Conservation (phyloP, 305 asterid genomes). For the Galium porrigens region DNA sequence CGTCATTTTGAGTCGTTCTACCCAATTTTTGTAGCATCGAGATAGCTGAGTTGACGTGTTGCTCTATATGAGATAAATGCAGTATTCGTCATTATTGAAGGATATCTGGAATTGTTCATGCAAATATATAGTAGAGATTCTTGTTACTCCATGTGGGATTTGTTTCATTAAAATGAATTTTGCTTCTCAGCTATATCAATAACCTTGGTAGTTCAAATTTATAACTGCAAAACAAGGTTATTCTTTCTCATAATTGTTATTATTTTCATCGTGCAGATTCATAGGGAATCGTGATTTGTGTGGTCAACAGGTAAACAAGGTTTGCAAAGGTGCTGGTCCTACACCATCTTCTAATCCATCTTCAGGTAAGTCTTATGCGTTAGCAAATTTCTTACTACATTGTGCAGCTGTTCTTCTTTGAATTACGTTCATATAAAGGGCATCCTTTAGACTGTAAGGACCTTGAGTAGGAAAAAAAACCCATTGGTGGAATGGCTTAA, state of each 20-base stretch:
- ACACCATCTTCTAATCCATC: conserved; percentile 29
- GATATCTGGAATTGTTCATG: not conserved
- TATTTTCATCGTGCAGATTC: conserved; percentile 37
- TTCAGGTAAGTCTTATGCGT: conserved; percentile 29
- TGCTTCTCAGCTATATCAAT: not conserved
- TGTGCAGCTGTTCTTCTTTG: not conserved
- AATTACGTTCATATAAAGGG: not conserved
- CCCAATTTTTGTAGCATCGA: not conserved
- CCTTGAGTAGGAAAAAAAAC: not conserved
- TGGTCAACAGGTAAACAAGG: conserved; percentile 50
- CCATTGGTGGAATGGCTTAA: not conserved
- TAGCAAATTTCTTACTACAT: not conserved
- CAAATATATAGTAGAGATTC: not conserved
- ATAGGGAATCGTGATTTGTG: conserved; percentile 85
- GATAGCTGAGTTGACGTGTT: not conserved
- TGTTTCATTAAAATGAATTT: not conserved
- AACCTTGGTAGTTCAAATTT: not conserved
- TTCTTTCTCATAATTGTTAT: not conserved
- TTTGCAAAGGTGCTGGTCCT: conserved; percentile 48
- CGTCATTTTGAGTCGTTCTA: not conserved
- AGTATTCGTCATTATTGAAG: not conserved
- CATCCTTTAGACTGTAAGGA: not conserved
- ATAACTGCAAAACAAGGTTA: not conserved
- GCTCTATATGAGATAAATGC: not conserved
- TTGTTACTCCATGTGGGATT: not conserved